Base-by-base conservation (phyloP, 208 protist genomes). In the Wallacemonas sp. region DNA sequence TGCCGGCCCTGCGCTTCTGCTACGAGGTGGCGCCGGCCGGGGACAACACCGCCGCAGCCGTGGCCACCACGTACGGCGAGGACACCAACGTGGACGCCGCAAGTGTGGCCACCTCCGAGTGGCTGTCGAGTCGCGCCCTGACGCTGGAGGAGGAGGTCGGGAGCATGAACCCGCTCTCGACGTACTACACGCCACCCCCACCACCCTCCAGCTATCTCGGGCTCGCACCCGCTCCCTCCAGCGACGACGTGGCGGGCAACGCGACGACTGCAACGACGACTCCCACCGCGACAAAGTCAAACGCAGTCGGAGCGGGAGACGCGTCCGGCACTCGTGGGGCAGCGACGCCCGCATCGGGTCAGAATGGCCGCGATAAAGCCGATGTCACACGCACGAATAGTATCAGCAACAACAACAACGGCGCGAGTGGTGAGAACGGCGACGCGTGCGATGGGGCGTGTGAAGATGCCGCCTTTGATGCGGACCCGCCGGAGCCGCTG, bases 131-230 rank as follows among this genome's bases (percentile, higher is more conserved):
- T 32, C 77, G 77, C 12, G 72, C 74, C 23, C 38, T 74, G 9
- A 68, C 66, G 48, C 49, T 91, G 32, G 88, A 94, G 47, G 85
- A 88, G 26, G 82, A 83, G 62, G 67, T 91, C 12, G 84, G 84
- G 3, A 68, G 72, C 63, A 73, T 85, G 30, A 94, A 94, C 70
- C 88, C 88, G 6, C 87, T 94, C 55, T 74, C 80, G 17, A 64
- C 70, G 36, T 80, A 81, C 68, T 85, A 81, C 56, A 63, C 64
- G 1, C 73, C 74, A 12, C 75, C 81, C 12, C 66, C 75, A 9
- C 81, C 81, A 1, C 78, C 81, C 0, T 27, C 44, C 30, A 38
- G 41, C 41, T 75, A 79, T 34, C 49, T 63, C 24, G 66, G 68
- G 16, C 41, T 65, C 46, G 8, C 48, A 34, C 8, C 27, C 1